A percentile compares a stretch with the other conserved stretches of the same genome.
Conservation (phyloP, 148 eudicot genomes). For the Chenopodium suecicum region DNA sequence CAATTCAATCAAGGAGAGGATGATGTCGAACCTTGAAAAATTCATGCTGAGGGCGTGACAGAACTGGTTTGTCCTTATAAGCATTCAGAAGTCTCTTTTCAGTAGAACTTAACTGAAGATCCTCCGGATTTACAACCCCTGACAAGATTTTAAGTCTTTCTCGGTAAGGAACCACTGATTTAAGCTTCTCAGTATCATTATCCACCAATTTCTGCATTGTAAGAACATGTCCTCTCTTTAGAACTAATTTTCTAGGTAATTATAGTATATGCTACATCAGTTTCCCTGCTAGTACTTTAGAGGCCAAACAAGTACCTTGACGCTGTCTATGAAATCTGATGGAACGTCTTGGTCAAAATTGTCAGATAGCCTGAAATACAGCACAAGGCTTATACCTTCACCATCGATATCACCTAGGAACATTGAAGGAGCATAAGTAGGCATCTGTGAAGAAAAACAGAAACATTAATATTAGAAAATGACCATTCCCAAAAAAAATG, state of each 20-base stretch:
- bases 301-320: slow-evolving; percentile 52
- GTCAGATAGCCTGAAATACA: slow-evolving; percentile 74
- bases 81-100: slow-evolving; percentile 83
- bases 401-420: slow-evolving; percentile 71
- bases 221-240: neutral
- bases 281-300: neutral
- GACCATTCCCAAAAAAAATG: neutral
- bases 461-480: neutral
- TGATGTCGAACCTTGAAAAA: slow-evolving; percentile 46
- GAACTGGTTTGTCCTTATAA: slow-evolving; percentile 85
- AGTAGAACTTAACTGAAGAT: slow-evolving; percentile 65
- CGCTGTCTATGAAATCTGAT: slow-evolving; percentile 50
- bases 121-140: slow-evolving; percentile 80
- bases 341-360: slow-evolving; percentile 54
- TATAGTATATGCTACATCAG: neutral
- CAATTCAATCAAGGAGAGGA: too few relatives aligned
- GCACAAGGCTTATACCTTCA: slow-evolving; percentile 75
- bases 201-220: slow-evolving; percentile 52
- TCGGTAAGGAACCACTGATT: slow-evolving; percentile 58
- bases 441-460: slow-evolving; percentile 45
- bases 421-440: slow-evolving; percentile 72
- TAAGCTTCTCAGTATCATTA: slow-evolving; percentile 62
- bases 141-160: slow-evolving; percentile 85
- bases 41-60: slow-evolving; percentile 88
- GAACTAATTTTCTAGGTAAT: neutral